A percentile compares a stretch with the other conserved stretches of the same genome.
Evolutionary conservation across 2,329 filamentous ascomycete genomes (phyloP).

Genomic region (Hortaea sp.): DNA sequence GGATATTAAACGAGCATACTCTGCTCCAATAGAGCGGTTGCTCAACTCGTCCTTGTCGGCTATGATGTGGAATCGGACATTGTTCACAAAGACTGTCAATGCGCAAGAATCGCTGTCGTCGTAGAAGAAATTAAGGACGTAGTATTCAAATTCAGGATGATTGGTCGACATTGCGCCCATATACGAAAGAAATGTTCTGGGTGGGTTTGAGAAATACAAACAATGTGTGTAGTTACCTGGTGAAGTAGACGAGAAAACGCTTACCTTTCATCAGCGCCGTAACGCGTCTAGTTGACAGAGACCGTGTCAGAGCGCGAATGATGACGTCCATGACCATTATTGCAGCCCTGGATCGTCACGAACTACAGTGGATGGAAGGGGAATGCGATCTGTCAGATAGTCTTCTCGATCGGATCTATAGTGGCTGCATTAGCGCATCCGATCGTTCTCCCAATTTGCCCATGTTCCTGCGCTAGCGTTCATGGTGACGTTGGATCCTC

Average conservation of each 20-base stretch:
- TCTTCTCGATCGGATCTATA: not conserved
- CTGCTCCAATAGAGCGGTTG: conserved; percentile 4
- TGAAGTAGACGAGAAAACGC: not conserved
- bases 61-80: conserved; percentile 24
- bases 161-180: not conserved
- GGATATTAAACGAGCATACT: conserved; percentile 17
- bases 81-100: conserved; percentile 21
- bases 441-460: not conserved
- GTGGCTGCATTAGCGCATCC: not conserved
- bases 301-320: not conserved
- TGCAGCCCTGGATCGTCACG: not conserved
- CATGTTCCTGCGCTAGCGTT: not conserved
- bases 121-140: conserved; percentile 24
- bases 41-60: conserved; percentile 15
- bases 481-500: too few species aligned
- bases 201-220: not conserved
- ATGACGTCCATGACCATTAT: not conserved
- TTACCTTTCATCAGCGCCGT: not conserved
- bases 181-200: not conserved
- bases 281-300: not conserved
- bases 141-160: conserved; percentile 6
- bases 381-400: not conserved
- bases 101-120: conserved; percentile 24
- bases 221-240: not conserved
- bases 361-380: not conserved